These are phyloP conservation scores for Phialocephala subalpina DNA, from an alignment of 2,329 filamentous ascomycete species.

Conservation along the genomic window DNA sequence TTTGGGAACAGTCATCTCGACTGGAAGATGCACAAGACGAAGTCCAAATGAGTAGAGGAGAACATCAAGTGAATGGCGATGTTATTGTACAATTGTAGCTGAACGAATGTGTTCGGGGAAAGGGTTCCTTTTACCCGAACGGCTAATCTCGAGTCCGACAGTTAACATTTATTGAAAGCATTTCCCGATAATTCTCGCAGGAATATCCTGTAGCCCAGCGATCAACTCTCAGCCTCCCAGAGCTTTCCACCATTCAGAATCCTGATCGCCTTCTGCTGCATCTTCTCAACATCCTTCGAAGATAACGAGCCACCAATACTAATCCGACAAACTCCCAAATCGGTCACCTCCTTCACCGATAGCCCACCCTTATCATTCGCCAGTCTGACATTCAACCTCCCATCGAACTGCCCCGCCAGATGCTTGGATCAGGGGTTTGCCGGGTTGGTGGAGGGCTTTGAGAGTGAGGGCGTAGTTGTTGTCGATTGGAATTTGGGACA, in stretches of 20 bases:
- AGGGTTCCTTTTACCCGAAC: too few relatives aligned
- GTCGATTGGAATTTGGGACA: neutral
- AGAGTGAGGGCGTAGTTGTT: neutral
- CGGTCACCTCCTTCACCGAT: slow-evolving; percentile 50
- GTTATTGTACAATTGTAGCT: too few relatives aligned
- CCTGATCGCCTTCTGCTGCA: neutral
- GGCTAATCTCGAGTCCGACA: too few relatives aligned
- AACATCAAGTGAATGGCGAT: too few relatives aligned
- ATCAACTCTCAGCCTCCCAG: neutral
- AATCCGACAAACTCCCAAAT: slow-evolving; percentile 62
- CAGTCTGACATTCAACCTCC: slow-evolving; percentile 57
- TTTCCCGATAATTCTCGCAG: too few relatives aligned
- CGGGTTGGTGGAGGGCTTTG: too few relatives aligned
- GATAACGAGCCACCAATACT: slow-evolving; percentile 59
- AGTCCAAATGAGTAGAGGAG: too few relatives aligned
- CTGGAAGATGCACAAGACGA: neutral
- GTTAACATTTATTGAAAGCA: too few relatives aligned
- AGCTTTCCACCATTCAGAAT: neutral
- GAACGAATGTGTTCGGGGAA: too few relatives aligned
- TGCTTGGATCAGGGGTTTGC: slow-evolving; percentile 45
- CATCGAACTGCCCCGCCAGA: slow-evolving; percentile 57
- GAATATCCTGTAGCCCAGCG: too few relatives aligned
- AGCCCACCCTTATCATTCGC: slow-evolving; percentile 48
- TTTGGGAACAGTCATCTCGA: too few relatives aligned
- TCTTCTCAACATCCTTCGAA: neutral